These are phyloP conservation scores for Penstemon newberryi DNA, from an alignment of 257 asterid species.

Conservation along the genomic window DNA sequence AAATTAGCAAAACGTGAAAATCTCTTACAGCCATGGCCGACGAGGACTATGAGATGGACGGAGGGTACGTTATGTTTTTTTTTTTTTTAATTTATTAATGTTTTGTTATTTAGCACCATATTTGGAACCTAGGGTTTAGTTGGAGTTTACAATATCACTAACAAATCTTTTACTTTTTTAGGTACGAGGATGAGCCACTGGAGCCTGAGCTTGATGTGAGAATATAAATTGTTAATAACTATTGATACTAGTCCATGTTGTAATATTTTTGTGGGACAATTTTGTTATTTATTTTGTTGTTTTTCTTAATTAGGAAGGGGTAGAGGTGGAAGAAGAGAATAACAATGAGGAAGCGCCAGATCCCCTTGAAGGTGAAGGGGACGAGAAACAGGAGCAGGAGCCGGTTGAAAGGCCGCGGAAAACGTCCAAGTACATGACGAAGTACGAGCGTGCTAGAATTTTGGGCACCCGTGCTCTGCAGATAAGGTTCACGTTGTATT, in stretches of 20 bases:
- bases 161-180: constrained; percentile 22
- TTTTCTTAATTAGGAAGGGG: constrained; percentile 63
- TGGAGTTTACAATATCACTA: constrained; percentile 5
- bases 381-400: constrained; percentile 61
- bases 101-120: not conserved
- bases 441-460: constrained; percentile 92
- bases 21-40: constrained; percentile 58
- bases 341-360: constrained; percentile 58
- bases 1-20: too few relatives aligned
- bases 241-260: not conserved
- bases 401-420: constrained; percentile 71
- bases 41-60: constrained; percentile 91
- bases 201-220: constrained; percentile 87
- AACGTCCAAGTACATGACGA: constrained; percentile 89
- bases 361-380: constrained; percentile 60
- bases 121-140: constrained; percentile 28
- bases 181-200: constrained; percentile 83
- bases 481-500: constrained; percentile 55
- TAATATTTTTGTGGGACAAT: constrained; percentile 1
- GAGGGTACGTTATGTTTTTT: constrained; percentile 43
- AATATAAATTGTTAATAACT: not conserved
- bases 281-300: not conserved
- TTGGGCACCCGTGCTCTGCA: constrained; percentile 91
- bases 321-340: constrained; percentile 67
- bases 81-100: not conserved